Evolutionary conservation across 2,329 filamentous ascomycete species (phyloP), one percentile per base, ranked within the genome.

Genomic region (Penicillium sp.): DNA sequence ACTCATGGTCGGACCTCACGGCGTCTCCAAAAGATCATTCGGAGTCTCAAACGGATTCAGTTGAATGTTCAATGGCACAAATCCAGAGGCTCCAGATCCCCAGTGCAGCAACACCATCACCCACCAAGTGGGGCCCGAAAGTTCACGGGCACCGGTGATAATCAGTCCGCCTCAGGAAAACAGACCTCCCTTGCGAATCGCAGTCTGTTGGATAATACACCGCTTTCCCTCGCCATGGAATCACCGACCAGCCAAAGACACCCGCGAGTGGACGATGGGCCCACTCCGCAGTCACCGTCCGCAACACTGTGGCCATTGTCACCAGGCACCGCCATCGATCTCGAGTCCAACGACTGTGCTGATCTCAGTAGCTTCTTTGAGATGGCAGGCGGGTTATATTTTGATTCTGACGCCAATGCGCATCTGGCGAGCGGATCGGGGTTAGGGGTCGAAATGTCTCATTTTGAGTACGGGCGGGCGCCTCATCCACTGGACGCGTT

Each of bases 351-450:
- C 30, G 67, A 61, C 33, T 76, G 77, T 42, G 74, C 84, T 59
- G 85, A 88, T 65, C 70, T 88, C 42, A 87, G 84, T 6, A 85
- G 79, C 61, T 75, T 87, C 63, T 88, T 88, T 61, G 85, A 87
- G 66, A 83, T 85, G 55, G 85, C 84, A 0, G 85, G 85, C 0
- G 83, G 80, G 0, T 55, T 76, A 6, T 75, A 75, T 30, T 73
- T 74, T 46, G 71, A 73, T 48, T 65, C 70, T 8, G 48, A 48
- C 1, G 13, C 57, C 1, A 58, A 52, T 1, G 42, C 59, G 16
- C 64, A 69, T 8, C 46, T 59, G 11, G 30, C 55, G 16, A 28
- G 33, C 2, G 64, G 45, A n/a, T 55, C 22, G 42, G 62, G 49
- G 28, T 57, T 38, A 58, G 65, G 26, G 25, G 56, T 58, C 56